Base-by-base conservation (phyloP, 768 basidiomycete species). In the Solioccasus polychromus region DNA sequence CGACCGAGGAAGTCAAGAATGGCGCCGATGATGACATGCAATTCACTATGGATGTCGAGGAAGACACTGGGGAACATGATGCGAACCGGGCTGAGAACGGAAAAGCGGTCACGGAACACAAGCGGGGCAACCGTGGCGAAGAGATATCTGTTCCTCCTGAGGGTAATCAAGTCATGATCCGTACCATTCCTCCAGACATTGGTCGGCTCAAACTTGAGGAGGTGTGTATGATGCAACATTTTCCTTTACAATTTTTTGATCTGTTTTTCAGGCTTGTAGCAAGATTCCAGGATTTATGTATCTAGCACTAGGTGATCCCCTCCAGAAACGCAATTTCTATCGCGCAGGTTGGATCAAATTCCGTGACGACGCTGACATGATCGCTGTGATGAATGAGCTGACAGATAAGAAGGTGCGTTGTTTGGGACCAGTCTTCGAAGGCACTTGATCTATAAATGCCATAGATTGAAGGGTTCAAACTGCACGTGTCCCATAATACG, bases 341-440 rank as follows among this genome's bases (percentile, higher is more conserved):
- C 88, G 95, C 25, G 90, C 92, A 2, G 95, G 92, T 11, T 97
- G 94, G 93, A 73, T 96, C 48, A 82, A 82, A 52, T 96, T 94
- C 62, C 71, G 69, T 32, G 88, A 91, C 25, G 91, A 92, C 52
- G 81, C 85, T 9, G 90, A 96, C 55, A 91, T 97, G 80, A 58
- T 72, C 2, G 58, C 68, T 14, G 83, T 89, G 5, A 79, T 94
- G 68, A 58, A 71, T 30, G 83, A 88, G 55, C 57, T 97, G 36
- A 78, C 87, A 42, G 89, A 92, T 55, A 86, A 85, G 62, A 94
- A 93, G 81, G 94, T 91, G 53, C 39, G 47, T 34, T 42, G 22
- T 19, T 43, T 38, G 38, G 39, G 15, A 38, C n/a, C 28, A 30
- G 34, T 30, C 25, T 24, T 45, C 39, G 24, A 30, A 42, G 39